phyloP scores from a whole-genome alignment of 208 protist species.

The Leishmania aethiopica region DNA sequence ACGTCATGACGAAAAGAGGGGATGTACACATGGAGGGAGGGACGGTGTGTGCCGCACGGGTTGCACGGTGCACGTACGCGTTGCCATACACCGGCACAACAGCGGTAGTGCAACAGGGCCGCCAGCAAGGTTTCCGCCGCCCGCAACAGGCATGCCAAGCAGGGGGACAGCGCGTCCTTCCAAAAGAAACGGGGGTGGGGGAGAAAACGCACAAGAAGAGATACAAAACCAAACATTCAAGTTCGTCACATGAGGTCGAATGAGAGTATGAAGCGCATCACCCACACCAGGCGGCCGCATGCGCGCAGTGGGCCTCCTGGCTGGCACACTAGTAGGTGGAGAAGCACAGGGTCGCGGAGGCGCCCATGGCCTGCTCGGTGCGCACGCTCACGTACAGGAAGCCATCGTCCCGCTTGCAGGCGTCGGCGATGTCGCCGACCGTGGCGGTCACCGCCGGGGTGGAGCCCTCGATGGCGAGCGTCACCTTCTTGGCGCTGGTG shows the following conservation, averaged over 20 bases:
- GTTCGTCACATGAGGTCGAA: neutral
- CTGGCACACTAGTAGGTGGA: neutral
- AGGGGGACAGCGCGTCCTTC: neutral
- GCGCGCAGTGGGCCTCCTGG: no score
- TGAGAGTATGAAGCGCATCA: neutral
- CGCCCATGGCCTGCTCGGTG: slow-evolving; percentile 4
- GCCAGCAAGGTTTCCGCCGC: no score
- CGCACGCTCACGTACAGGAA: slow-evolving; percentile 23
- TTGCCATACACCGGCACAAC: no score
- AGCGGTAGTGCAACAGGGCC: no score
- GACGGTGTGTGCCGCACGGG: neutral
- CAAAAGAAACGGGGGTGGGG: neutral
- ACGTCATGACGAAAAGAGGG: neutral
- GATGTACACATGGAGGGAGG: neutral
- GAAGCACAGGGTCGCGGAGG: neutral
- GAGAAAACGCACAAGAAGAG: neutral
- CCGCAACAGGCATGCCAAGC: neutral
- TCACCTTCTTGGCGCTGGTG: slow-evolving; percentile 18
- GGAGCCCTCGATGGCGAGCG: slow-evolving; percentile 31
- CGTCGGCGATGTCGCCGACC: slow-evolving; percentile 20
- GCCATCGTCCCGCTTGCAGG: slow-evolving; percentile 14
- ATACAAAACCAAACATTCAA: neutral
- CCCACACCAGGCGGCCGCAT: no score
- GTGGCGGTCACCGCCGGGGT: slow-evolving; percentile 17
- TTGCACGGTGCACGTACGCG: neutral